Evolutionary conservation across 352 stramenopile species (phyloP), one percentile per base, ranked within the genome.

Genomic region (Phytopythium litorale): DNA sequence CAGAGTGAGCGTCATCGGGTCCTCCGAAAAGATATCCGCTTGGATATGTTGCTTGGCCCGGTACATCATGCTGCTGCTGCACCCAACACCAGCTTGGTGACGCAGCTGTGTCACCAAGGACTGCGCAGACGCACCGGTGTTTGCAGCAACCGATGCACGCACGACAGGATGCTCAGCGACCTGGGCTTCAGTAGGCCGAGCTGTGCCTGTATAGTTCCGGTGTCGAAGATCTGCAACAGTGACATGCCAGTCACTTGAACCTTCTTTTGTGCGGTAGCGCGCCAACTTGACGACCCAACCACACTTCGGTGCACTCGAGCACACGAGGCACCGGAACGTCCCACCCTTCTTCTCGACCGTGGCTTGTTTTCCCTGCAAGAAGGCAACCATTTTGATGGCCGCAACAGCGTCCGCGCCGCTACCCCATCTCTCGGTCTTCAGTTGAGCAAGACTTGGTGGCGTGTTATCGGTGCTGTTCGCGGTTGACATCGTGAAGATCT

Each of bases 221-320:
- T 66, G 60, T 1, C 30, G 16, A 18, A 61, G 52, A 15, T 58
- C 46, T 19, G 21, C 40, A 4, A 15, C 8, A 21, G 60, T 61
- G 19, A 66, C 60, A 28, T 66, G 54, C 60, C 60, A 66, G 30
- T 56, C n/a, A 45, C 33, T 21, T 0, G 32, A 37, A 6, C 33
- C 4, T 25, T 25, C 3, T 30, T 65, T 65, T 21, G 42, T n/a
- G 1, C 30, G 50, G 18, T 11, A 48, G 1, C 30, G 50, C 18
- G 60, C 43, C 12, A 60, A 4, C 12, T 65, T 65, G 2, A 65
- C 51, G 32, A 59, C 60, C 60, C 60, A 65, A 0, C 30, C 12
- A 21, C 56, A 62, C 7, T 7, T 15, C 13, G 45, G 45, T 15
- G 45, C 45, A 7, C 45, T 52, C 0, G 45, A 28, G 21, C 45